Base-by-base conservation (phyloP, 23 red algal genomes). In the Gracilaria domingensis region DNA sequence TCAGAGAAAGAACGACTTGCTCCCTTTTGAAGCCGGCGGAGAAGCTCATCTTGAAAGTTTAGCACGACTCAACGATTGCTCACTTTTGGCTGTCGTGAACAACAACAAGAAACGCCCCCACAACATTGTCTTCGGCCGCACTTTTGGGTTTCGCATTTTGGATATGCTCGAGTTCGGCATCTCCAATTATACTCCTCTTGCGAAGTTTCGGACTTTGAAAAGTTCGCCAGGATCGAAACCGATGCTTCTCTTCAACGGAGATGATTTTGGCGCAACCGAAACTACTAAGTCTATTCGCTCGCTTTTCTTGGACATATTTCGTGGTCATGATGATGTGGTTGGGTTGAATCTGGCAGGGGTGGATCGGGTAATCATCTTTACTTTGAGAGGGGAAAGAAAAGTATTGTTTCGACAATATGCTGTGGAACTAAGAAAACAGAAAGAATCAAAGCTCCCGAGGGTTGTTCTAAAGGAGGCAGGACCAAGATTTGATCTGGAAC, bases 161-260 rank as follows among this genome's bases (percentile, higher is more conserved):
- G 97, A 99, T 57, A 96, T 96, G 97, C 57, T 99, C 51, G 97
- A 99, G 83, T 87, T 99, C 12, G 97, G 97, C 58, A 59, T 99
- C 33, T 49, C 81, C 2, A 73, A 93, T 37, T 90, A 75, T 32
- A 44, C 48, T 24, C 73, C 92, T 33, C 48, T 84, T 53, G 54
- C 73, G 34, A 34, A 50, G 35, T 92, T 96, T 81, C 83, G 37
- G 38, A 24, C 28, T 29, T 29, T 84, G 38, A 84, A 50, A 23
- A 66, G 77, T 21, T 72, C 88, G 11, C 87, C 86, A 48, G 95
- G 93, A 25, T 93, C 93, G 37, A 91, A 94, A 65, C 88, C 93
- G 55, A 82, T 87, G 73, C 44, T 96, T 40, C 21, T 93, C 17
- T 96, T 99, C 70, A 91, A 93, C 44, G 92, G 91, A 0, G 93